A percentile compares a stretch with the other conserved stretches of the same genome.
phyloP scores from a whole-genome alignment of 2,329 filamentous ascomycete species.

The Penicillium nordicum region DNA sequence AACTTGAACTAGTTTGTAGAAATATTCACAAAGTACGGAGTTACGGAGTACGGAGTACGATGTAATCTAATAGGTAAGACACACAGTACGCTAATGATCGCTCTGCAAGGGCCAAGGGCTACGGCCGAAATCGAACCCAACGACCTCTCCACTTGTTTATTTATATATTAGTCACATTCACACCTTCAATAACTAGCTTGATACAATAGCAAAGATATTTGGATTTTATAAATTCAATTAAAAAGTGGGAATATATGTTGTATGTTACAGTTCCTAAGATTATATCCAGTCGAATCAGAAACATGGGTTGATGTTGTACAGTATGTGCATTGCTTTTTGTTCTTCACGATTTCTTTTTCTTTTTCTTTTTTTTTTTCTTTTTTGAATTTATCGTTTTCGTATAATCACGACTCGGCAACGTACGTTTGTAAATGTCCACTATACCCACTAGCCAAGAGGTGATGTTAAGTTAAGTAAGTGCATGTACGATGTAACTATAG shows the following conservation, averaged over 20 bases:
- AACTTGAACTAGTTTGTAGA: neutral
- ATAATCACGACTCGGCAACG: neutral
- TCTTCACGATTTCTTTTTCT: neutral
- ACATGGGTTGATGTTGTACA: neutral
- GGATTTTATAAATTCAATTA: neutral
- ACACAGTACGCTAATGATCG: neutral
- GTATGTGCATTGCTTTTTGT: neutral
- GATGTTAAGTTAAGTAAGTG: neutral
- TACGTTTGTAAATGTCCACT: neutral
- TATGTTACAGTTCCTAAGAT: neutral
- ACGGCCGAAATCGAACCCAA: neutral
- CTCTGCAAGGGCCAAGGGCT: constrained; percentile 12
- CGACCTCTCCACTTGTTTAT: constrained; percentile 4
- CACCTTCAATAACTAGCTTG: neutral
- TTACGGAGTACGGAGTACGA: neutral
- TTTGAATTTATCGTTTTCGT: neutral
- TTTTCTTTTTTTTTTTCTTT: neutral
- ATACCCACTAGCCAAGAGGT: neutral
- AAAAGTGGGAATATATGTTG: neutral
- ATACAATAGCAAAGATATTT: neutral
- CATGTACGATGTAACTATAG: neutral
- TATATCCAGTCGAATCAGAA: neutral
- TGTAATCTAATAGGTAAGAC: neutral
- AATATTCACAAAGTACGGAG: neutral
- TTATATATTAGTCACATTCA: neutral